Conservation (phyloP, 2,329 filamentous ascomycete genomes). For the Aureobasidium sp. region DNA sequence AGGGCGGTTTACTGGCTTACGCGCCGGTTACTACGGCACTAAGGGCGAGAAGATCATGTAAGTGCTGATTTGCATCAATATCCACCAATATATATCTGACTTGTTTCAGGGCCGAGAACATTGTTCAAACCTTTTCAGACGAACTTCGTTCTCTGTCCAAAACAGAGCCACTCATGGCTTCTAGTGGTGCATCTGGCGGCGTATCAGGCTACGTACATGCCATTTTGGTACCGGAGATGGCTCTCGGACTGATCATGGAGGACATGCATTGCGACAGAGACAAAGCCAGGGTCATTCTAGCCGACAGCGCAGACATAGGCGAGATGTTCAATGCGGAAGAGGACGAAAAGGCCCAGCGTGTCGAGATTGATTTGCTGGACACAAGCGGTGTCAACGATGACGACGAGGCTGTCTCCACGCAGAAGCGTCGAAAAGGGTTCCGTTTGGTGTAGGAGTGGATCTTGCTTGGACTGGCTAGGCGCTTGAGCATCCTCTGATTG, state of each 20-base stretch:
- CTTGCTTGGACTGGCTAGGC: too few relatives aligned
- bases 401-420: background rate
- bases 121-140: conserved; percentile 24
- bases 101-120: conserved; percentile 26
- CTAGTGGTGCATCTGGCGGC: conserved; percentile 28
- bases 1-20: conserved; percentile 11
- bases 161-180: conserved; percentile 27
- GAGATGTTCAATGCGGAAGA: conserved; percentile 28
- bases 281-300: conserved; percentile 23
- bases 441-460: background rate
- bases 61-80: background rate
- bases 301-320: conserved; percentile 28
- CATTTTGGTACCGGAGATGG: conserved; percentile 33
- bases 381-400: background rate
- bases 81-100: background rate
- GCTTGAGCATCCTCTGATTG: background rate
- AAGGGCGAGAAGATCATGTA: conserved; percentile 30
- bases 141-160: conserved; percentile 25
- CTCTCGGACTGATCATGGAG: conserved; percentile 28
- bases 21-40: conserved; percentile 31
- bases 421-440: background rate
- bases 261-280: conserved; percentile 25
- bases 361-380: background rate
- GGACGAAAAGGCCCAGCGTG: conserved; percentile 20
- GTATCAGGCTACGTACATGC: conserved; percentile 31